Conservation (phyloP, 495 filamentous ascomycete genomes). For the Penicillium desertorum region DNA sequence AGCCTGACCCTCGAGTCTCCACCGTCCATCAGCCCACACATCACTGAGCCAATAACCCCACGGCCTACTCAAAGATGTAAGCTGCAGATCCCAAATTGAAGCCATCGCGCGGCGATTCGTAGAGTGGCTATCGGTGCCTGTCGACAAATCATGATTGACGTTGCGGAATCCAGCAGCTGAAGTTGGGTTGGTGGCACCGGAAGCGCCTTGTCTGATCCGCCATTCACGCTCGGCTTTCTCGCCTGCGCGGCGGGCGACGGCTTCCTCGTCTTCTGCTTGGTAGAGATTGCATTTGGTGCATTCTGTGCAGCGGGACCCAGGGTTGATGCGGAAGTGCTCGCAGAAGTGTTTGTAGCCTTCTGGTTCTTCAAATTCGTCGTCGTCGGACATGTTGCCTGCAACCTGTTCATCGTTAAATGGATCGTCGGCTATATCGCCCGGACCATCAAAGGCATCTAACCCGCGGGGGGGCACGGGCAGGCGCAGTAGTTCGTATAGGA, state of each 20-base stretch:
- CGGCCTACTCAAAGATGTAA: conserved; percentile 16
- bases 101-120: conserved; percentile 9
- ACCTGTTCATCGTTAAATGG: conserved; percentile 15
- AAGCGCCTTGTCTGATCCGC: conserved; percentile 62
- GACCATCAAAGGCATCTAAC: conserved; percentile 15
- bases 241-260: conserved; percentile 69
- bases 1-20: conserved; percentile 46
- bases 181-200: conserved; percentile 14
- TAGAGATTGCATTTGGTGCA: conserved; percentile 92
- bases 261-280: conserved; percentile 79
- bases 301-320: conserved; percentile 67
- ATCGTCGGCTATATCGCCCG: conserved; percentile 11
- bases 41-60: conserved; percentile 42
- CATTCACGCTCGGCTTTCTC: conserved; percentile 80
- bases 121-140: conserved; percentile 16
- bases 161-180: conserved; percentile 26
- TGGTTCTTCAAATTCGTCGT: conserved; percentile 45
- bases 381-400: conserved; percentile 21
- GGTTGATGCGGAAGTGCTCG: conserved; percentile 79
- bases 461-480: conserved; percentile 8
- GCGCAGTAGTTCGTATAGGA: conserved; percentile 18
- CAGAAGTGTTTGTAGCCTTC: conserved; percentile 91
- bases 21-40: conserved; percentile 40
- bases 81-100: conserved; percentile 22
- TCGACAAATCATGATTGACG: conserved; percentile 40